A percentile compares a stretch with the other conserved stretches of the same genome.
Conservation (phyloP, 345 rosid genomes). For the Bruguiera parviflora region DNA sequence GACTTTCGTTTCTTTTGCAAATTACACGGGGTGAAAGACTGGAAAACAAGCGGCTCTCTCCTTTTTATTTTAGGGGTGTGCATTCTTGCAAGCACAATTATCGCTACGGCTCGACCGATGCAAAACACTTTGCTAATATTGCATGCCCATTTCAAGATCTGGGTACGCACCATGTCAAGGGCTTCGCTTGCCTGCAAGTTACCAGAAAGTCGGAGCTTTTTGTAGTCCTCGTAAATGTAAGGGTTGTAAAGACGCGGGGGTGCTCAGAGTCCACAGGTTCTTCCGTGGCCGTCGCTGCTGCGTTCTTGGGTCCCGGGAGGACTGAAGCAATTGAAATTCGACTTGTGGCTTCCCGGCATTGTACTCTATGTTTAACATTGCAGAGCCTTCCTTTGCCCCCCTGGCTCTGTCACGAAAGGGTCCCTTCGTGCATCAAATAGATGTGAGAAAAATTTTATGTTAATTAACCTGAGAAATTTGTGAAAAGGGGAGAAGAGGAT, state of each 20-base stretch:
- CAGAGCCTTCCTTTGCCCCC: slow-evolving; percentile 78
- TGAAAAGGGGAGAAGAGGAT: no score
- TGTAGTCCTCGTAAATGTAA: slow-evolving; percentile 38
- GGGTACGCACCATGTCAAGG: slow-evolving; percentile 32
- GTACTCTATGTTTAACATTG: slow-evolving; percentile 68
- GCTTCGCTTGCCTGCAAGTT: slow-evolving; percentile 50
- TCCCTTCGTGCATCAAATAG: no score
- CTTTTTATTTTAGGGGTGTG: no score
- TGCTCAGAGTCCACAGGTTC: slow-evolving; percentile 39
- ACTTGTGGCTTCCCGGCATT: slow-evolving; percentile 54
- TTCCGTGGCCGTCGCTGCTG: slow-evolving; percentile 33
- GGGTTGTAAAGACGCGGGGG: slow-evolving; percentile 39
- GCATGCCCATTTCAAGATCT: neutral
- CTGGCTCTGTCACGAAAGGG: slow-evolving; percentile 26
- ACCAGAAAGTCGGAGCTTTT: slow-evolving; percentile 38
- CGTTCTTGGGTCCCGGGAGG: slow-evolving; percentile 53
- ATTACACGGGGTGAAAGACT: no score
- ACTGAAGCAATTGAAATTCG: slow-evolving; percentile 64
- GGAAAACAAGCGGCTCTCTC: no score
- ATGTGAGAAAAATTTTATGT: no score
- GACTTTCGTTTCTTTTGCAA: no score
- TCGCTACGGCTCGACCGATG: neutral
- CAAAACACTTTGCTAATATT: neutral
- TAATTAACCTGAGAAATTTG: no score
- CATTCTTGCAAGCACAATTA: neutral